Base-by-base conservation (phyloP, 768 basidiomycete genomes). In the Kwoniella sp. region DNA sequence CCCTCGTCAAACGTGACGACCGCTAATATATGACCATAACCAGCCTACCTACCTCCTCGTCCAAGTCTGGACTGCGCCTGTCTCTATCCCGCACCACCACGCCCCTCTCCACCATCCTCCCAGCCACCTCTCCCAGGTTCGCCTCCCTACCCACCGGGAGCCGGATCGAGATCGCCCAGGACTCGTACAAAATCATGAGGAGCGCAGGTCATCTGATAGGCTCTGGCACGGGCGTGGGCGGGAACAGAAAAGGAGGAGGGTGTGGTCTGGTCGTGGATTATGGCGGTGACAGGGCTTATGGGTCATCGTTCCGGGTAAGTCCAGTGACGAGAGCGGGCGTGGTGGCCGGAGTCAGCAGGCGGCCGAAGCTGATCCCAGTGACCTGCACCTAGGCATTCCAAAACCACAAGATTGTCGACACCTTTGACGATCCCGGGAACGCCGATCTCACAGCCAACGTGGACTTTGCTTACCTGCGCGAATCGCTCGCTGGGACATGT, bases 361-460 rank as follows among this genome's bases (percentile, higher is more conserved):
- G n/a, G n/a, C n/a, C n/a, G n/a, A n/a, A n/a, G n/a, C n/a, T n/a
- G n/a, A n/a, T n/a, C n/a, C n/a, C n/a, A n/a, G n/a, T n/a, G n/a
- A n/a, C n/a, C 37, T 28, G 22, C 19, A 25, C 3, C 2, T 54
- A 96, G 92, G 95, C 87, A 0, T 96, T 99, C 79, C 85, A 85
- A 72, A 78, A 83, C 19, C 95, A 98, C 69, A 80, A 84, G 52
- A 82, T 89, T 12, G 86, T 88, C 1, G 86, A 92, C 69, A 78
- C 88, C 3, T 93, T 98, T 67, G 79, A 86, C 46, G 77, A 79
- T 9, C 91, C 92, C 0, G 95, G 95, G 15, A 80, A 87, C 34
- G 86, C 87, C 34, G 95, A 99, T 73, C 76, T 98, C 40, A 99
- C 95, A 0, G 84, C 87, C n/a, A 95, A 98, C 66, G 93, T 99